Base-by-base conservation (phyloP, 257 asterid species). In the Galeopsis tetrahit region DNA sequence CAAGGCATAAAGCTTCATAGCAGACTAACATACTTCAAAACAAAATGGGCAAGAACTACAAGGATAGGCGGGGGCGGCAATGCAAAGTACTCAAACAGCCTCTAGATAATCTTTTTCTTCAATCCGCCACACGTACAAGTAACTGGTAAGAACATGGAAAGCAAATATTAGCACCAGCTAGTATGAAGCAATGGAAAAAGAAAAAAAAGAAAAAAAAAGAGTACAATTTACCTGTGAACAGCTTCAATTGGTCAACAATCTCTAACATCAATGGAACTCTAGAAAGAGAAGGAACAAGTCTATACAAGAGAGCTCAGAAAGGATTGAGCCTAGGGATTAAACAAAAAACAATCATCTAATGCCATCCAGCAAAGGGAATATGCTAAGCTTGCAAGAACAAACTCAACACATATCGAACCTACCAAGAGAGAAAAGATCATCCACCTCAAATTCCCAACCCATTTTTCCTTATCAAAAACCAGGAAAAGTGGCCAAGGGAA, bases 381-480 rank as follows among this genome's bases (percentile, higher is more conserved):
- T 48, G 39, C 46, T 28, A 61, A 59, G 76, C 53, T 75, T 63
- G 66, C 61, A 61, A 63, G 80, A 77, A 42, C 75, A 69, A 66
- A 72, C 79, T 70, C 58, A 31, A 73, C 71, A 55, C 7, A 51
- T 71, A 72, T 51, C 13, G 53, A 38, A 48, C 49, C 60, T 52
- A 80, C 76, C 73, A 80, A 35, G 38, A 31, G 76, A 32, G 79
- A 80, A 72, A 74, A 78, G 72, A 79, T 68, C 49, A 72, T 58
- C 85, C 66, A 82, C 49, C 52, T 39, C 77, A 73, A 77, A 70
- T 81, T 81, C 87, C 88, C 82, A 76, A 67, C 85, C 89, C 87
- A 70, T 35, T 77, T 84, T 80, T 82, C 89, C 42, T 85, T 82
- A 74, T 66, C 10, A 85, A 93, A 93, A 93, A 88, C 74, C 83